phyloP scores from a whole-genome alignment of 805 yeast genomes.

The Wickerhamomyces chambardii region DNA sequence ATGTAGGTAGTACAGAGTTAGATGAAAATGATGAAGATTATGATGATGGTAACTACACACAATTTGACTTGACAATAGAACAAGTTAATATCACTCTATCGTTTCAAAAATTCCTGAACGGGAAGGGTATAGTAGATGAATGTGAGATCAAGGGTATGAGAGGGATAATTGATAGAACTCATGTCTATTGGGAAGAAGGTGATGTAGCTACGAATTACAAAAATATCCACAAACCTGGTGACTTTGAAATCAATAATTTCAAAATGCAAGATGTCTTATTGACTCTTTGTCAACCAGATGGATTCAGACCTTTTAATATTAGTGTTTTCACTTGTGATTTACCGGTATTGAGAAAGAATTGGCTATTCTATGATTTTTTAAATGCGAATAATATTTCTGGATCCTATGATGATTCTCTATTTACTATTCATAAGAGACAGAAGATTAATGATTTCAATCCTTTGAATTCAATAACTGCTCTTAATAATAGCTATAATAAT shows the following conservation, averaged over 20 bases:
- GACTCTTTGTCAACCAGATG: constrained; percentile 72
- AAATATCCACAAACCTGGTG: constrained; percentile 73
- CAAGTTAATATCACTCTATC: constrained; percentile 75
- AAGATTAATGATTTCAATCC: constrained; percentile 36
- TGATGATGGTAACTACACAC: constrained; percentile 95
- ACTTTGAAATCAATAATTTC: constrained; percentile 83
- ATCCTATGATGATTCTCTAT: constrained; percentile 84
- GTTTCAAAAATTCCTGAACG: constrained; percentile 81
- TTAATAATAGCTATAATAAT: constrained; percentile 7
- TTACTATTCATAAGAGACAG: constrained; percentile 81
- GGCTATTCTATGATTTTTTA: constrained; percentile 84
- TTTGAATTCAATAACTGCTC: constrained; percentile 1
- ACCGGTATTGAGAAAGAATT: constrained; percentile 76
- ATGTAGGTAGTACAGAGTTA: constrained; percentile 3
- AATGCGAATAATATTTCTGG: constrained; percentile 85
- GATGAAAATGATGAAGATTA: constrained; percentile 25
- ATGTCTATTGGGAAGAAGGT: constrained; percentile 71
- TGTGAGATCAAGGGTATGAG: constrained; percentile 78
- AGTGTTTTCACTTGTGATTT: constrained; percentile 84
- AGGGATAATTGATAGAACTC: constrained; percentile 89
- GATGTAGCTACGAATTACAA: constrained; percentile 80
- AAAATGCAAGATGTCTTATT: constrained; percentile 80
- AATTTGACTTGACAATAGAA: constrained; percentile 86
- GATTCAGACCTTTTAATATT: constrained; percentile 76
- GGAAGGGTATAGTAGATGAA: constrained; percentile 77